Percentiles rank a stretch among this genome's conserved stretches.
phyloP scores from a whole-genome alignment of 257 asterid species.

The Petrea volubilis region DNA sequence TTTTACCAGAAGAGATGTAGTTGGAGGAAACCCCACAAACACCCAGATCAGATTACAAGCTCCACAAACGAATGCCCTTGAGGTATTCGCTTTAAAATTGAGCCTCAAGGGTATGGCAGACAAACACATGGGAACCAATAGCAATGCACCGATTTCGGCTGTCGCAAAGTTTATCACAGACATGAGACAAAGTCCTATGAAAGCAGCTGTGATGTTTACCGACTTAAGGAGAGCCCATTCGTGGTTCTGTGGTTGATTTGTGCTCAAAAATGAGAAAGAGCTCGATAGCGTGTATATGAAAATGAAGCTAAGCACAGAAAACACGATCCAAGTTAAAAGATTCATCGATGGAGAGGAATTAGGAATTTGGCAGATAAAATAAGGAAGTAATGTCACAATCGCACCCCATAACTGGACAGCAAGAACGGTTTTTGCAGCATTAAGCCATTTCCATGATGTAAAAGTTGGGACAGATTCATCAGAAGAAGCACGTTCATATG shows the following conservation, averaged over 20 bases:
- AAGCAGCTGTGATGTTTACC: conserved; percentile 72
- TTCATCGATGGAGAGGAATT: conserved; percentile 51
- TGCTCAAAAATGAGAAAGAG: conserved; percentile 27
- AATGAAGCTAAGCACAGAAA: conserved; percentile 53
- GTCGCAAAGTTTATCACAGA: conserved; percentile 91
- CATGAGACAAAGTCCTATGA: conserved; percentile 89
- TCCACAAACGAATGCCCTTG: conserved; percentile 37
- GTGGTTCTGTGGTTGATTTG: conserved; percentile 29
- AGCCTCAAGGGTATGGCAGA: conserved; percentile 61
- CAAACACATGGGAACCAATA: conserved; percentile 87
- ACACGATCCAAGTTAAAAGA: conserved; percentile 50
- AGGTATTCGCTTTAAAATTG: conserved; percentile 24
- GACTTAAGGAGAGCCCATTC: conserved; percentile 81
- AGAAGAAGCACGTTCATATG: conserved; percentile 27
- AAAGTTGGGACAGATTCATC: conserved; percentile 36
- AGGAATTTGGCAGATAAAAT: conserved; percentile 45
- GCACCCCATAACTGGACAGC: conserved; percentile 80
- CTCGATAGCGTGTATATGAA: conserved; percentile 38
- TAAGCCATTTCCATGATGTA: conserved; percentile 86
- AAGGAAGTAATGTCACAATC: conserved; percentile 66
- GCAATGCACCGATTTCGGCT: conserved; percentile 85
- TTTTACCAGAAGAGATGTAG: conserved; percentile 43
- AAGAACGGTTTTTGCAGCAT: conserved; percentile 70
- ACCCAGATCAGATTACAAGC: conserved; percentile 46
- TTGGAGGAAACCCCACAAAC: conserved; percentile 65